Conservation (phyloP, 805 yeast genomes). For the Nakazawaea ishiwadae region DNA sequence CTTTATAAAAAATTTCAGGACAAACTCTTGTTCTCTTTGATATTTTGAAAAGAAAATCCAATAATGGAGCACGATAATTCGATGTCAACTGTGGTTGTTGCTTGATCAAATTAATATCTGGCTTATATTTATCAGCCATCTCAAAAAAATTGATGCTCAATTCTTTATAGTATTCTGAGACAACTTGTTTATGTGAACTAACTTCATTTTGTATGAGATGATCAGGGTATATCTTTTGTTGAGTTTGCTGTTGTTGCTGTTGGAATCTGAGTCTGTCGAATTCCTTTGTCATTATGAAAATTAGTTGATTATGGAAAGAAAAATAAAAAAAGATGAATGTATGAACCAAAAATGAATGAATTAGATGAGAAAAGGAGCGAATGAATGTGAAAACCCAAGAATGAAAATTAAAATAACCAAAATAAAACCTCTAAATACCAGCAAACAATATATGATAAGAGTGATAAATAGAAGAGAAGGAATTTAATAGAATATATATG, state of each 20-base stretch:
- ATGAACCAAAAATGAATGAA: background rate
- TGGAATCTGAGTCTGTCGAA: slow-evolving; percentile 4
- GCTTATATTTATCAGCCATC: slow-evolving; percentile 34
- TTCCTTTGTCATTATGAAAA: slow-evolving; percentile 1
- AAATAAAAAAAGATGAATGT: background rate
- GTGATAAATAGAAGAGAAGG: too few species aligned
- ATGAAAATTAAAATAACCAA: too few species aligned
- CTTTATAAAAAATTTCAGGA: slow-evolving; percentile 56
- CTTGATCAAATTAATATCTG: slow-evolving; percentile 49
- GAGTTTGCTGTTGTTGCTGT: background rate
- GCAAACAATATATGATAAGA: too few species aligned
- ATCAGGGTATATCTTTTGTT: slow-evolving; percentile 33
- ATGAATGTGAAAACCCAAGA: too few species aligned
- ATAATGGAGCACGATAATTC: slow-evolving; percentile 53
- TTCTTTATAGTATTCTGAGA: slow-evolving; percentile 51
- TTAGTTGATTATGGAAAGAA: background rate
- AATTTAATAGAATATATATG: too few species aligned
- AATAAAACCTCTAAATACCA: too few species aligned
- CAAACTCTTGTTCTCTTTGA: slow-evolving; percentile 52
- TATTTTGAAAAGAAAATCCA: slow-evolving; percentile 69
- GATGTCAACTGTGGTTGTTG: slow-evolving; percentile 78
- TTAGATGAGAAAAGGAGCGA: too few species aligned
- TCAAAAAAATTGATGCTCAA: slow-evolving; percentile 35
- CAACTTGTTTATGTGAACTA: slow-evolving; percentile 35
- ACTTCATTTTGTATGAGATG: slow-evolving; percentile 47